Evolutionary conservation across 1,284 basidiomycete genomes (phyloP).

Genomic region (Anthracocystis panici-leucophaei): DNA sequence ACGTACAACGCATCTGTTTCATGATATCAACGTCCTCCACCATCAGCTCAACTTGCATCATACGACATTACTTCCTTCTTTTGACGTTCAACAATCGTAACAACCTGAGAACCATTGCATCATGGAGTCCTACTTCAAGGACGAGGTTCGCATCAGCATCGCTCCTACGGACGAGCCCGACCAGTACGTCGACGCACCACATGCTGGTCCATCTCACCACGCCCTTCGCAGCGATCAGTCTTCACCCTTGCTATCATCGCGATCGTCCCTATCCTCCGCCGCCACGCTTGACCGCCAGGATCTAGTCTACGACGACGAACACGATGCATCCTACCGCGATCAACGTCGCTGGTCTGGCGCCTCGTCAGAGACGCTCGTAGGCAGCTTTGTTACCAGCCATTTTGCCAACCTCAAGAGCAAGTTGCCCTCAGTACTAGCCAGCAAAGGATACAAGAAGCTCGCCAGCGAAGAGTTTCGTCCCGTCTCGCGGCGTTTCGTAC

Average conservation of each 20-base stretch:
- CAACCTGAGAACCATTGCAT: background rate
- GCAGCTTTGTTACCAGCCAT: constrained; percentile 13
- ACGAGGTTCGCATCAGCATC: constrained; percentile 25
- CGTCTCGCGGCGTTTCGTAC: background rate
- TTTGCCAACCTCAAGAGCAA: constrained; percentile 24
- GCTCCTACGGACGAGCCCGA: constrained; percentile 9
- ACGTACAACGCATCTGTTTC: no score
- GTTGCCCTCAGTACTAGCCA: constrained; percentile 10
- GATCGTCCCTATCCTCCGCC: constrained; percentile 24
- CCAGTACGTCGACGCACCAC: background rate
- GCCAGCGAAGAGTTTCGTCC: constrained; percentile 4
- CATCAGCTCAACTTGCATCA: no score
- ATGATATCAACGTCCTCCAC: no score
- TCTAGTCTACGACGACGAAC: background rate
- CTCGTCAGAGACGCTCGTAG: constrained; percentile 21
- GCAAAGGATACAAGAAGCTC: constrained; percentile 15
- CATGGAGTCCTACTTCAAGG: constrained; percentile 32
- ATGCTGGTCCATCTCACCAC: constrained; percentile 2
- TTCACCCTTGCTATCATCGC: constrained; percentile 12
- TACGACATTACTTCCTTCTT: background rate
- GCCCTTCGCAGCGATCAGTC: background rate
- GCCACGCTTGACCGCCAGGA: constrained; percentile 17
- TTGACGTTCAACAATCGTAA: background rate
- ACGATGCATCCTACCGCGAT: constrained; percentile 2
- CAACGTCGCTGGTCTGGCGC: constrained; percentile 6